Evolutionary conservation across 2,329 filamentous ascomycete genomes (phyloP), one percentile per base, ranked within the genome.

Genomic region (Fusarium sp.): DNA sequence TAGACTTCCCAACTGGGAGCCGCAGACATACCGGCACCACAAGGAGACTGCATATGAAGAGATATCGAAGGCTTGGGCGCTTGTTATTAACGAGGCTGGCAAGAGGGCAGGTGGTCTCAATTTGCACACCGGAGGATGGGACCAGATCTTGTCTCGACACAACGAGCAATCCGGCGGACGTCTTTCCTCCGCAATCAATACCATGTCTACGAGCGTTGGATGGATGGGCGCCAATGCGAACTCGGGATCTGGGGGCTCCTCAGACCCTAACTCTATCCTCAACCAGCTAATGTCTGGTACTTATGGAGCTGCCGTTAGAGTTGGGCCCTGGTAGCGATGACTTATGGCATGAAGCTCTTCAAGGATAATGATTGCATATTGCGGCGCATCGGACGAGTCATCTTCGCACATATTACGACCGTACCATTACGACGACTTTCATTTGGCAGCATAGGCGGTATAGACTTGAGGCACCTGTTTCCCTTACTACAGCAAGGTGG

Each of bases 11-110:
- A 88, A 97, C 74, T 99, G 94, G 94, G 92, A 96, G 71, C 93
- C 90, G 42, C 91, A 91, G 62, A 89, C 93, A 66, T 91, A 97
- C 80, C 94, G 94, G 69, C 87, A 97, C 72, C 93, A 97, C 82
- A 97, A 97, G 79, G 91, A 97, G 70, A 93, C 93, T 67, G 94
- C 95, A 9, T 99, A 99, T 76, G 95, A 99, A 74, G 96, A 98
- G 76, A 94, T 99, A 67, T 91, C 93, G 25, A 93, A 91, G 74
- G 96, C 96, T 2, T 99, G 96, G 96, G 90, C 93, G 17, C 79
- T 96, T 70, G 95, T 97, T 48, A 91, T 99, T 71, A 90, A 90
- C 63, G 96, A 99, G 79, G 93, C 94, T 3, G 90, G 91, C 21
- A 98, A 98, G 82, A 88, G 92, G 70, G 95, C 93, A 13, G 94